phyloP scores from a whole-genome alignment of 768 basidiomycete genomes.

The Peribolospora baueri region DNA sequence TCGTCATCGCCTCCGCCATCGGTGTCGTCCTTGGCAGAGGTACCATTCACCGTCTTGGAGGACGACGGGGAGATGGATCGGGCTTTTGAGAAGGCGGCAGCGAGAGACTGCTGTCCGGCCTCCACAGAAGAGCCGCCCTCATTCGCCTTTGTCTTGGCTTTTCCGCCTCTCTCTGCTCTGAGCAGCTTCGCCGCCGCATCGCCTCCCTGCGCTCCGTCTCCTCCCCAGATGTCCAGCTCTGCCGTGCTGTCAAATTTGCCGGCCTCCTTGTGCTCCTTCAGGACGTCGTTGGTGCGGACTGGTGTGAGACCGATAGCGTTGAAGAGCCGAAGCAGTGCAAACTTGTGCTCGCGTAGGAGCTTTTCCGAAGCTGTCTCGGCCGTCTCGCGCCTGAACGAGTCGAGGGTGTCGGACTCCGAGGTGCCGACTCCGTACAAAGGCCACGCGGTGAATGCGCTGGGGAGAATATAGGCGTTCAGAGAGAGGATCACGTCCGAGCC shows the following conservation, averaged over 20 bases:
- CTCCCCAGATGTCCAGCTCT: conserved; percentile 22
- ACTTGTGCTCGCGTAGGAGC: conserved; percentile 53
- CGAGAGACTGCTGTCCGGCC: conserved; percentile 2
- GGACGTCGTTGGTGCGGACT: conserved; percentile 15
- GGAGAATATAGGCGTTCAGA: conserved; percentile 42
- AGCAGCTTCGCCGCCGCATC: conserved; percentile 17
- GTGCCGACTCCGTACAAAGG: conserved; percentile 8
- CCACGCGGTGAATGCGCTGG: conserved; percentile 35
- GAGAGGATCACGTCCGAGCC: conserved; percentile 58
- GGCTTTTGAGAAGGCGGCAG: not conserved
- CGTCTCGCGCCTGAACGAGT: conserved; percentile 31
- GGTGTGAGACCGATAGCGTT: conserved; percentile 47
- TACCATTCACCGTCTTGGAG: not conserved
- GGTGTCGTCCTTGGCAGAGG: no score
- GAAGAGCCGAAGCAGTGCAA: conserved; percentile 47
- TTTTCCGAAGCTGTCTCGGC: conserved; percentile 65
- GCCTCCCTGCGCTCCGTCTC: conserved; percentile 16
- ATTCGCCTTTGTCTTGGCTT: conserved; percentile 19
- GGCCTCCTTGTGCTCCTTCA: conserved; percentile 18
- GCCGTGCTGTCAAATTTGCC: conserved; percentile 16
- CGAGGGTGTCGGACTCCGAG: conserved; percentile 3
- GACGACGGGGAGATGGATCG: no score
- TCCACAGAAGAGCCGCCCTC: conserved; percentile 41
- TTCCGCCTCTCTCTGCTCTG: conserved; percentile 21
- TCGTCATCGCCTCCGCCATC: no score